These are phyloP conservation scores for Citrus cavaleriei DNA, from an alignment of 345 rosid species.

Conservation along the genomic window DNA sequence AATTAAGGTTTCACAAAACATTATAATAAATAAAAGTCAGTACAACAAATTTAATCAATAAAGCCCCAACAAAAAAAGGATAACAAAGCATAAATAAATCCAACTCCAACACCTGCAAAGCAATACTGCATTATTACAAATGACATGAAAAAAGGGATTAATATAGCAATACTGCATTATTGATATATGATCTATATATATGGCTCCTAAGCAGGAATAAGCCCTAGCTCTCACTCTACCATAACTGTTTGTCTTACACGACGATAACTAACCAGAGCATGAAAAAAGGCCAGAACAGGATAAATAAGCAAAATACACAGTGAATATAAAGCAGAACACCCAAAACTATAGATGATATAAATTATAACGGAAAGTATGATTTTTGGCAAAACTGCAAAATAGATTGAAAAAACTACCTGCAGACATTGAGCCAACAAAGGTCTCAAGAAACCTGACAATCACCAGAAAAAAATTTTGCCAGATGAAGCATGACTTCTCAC, in stretches of 20 bases:
- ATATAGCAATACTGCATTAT: not conserved
- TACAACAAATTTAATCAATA: not conserved
- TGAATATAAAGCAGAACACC: not conserved
- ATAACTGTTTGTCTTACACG: not conserved
- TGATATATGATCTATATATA: not conserved
- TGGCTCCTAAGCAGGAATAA: not conserved
- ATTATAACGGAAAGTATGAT: not conserved
- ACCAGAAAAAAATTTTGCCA: slow-evolving; percentile 73
- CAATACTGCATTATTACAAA: slow-evolving; percentile 20
- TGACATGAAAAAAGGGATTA: not conserved
- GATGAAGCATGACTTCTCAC: slow-evolving; percentile 65
- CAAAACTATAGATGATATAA: not conserved
- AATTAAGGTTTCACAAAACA: slow-evolving; percentile 65
- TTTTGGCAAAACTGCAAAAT: slow-evolving; percentile 8
- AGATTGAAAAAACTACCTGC: slow-evolving; percentile 55
- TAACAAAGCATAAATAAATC: slow-evolving; percentile 92
- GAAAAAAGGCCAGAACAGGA: not conserved
- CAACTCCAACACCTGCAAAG: slow-evolving; percentile 92
- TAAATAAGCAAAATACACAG: not conserved
- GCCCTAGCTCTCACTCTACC: not conserved
- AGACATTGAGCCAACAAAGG: slow-evolving; percentile 95
- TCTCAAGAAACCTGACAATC: slow-evolving; percentile 89
- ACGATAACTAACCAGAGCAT: not conserved
- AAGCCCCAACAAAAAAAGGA: slow-evolving; percentile 43
- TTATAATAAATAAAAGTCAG: slow-evolving; percentile 13